Percentiles rank a stretch among this genome's conserved stretches.
Conservation (phyloP, 1,284 basidiomycete genomes). For the Psilocybe mexicana region DNA sequence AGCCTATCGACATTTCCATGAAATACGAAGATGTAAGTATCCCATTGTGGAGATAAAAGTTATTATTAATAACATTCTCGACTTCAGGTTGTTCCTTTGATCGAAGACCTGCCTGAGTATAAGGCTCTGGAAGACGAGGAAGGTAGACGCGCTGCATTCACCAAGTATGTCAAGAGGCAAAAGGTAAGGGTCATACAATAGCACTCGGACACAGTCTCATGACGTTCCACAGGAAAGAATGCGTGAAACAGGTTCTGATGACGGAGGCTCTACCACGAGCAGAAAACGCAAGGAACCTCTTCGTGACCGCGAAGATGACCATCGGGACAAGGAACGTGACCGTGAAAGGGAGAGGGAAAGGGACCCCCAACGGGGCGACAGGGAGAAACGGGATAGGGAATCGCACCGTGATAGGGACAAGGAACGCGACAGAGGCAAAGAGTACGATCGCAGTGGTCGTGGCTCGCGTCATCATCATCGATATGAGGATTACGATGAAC, state of each 20-base stretch:
- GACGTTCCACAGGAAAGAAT: constrained; percentile 60
- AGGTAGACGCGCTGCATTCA: constrained; percentile 74
- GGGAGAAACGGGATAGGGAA: constrained; percentile 33
- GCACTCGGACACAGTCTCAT: background rate
- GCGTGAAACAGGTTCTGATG: constrained; percentile 77
- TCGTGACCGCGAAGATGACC: constrained; percentile 44
- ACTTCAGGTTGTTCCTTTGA: constrained; percentile 65
- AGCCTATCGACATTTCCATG: constrained; percentile 72
- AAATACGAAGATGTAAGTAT: constrained; percentile 75
- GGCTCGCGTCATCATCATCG: constrained; percentile 43
- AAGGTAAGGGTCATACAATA: constrained; percentile 48
- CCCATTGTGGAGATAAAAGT: background rate
- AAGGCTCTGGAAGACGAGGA: constrained; percentile 84
- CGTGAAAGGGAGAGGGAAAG: constrained; percentile 33
- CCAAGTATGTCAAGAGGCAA: constrained; percentile 84
- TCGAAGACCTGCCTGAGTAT: constrained; percentile 82
- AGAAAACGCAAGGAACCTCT: constrained; percentile 72
- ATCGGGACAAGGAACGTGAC: constrained; percentile 39
- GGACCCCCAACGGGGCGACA: constrained; percentile 40
- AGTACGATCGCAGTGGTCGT: constrained; percentile 35
- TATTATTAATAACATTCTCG: background rate
- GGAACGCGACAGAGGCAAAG: constrained; percentile 30
- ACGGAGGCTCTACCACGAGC: constrained; percentile 75
- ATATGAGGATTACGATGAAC: constrained; percentile 43
- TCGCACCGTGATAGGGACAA: constrained; percentile 38